Percentiles rank a stretch among this genome's conserved stretches.
phyloP scores from a whole-genome alignment of 202 grass and related monocot species.

The Zizania palustris region DNA sequence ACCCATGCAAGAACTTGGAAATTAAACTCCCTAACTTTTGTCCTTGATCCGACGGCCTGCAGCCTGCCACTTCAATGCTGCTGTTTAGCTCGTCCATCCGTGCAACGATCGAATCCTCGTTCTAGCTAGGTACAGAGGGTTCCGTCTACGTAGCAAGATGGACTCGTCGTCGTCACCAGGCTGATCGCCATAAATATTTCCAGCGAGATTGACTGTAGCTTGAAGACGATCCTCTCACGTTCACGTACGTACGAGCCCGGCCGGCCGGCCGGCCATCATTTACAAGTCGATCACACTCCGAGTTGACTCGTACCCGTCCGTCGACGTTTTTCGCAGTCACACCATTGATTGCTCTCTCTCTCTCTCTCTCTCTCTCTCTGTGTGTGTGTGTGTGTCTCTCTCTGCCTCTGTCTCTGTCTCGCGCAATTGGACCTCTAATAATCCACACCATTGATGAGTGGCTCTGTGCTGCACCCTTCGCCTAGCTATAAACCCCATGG shows the following conservation, averaged over 20 bases:
- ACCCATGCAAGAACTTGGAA: too few species aligned
- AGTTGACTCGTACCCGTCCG: slow-evolving; percentile 29
- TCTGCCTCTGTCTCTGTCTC: too few species aligned
- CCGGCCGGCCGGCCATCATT: background rate
- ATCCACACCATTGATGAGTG: slow-evolving; percentile 17
- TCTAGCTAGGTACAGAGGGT: slow-evolving; percentile 6
- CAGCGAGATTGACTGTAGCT: slow-evolving; percentile 15
- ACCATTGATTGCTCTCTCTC: background rate
- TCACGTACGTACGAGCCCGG: background rate
- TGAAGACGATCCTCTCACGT: slow-evolving; percentile 9
- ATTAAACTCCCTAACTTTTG: too few species aligned
- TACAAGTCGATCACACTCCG: slow-evolving; percentile 34
- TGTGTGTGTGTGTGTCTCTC: too few species aligned
- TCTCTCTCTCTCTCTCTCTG: too few species aligned
- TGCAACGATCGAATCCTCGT: slow-evolving; percentile 41
- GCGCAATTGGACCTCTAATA: background rate
- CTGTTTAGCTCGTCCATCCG: background rate
- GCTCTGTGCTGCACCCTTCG: slow-evolving; percentile 2
- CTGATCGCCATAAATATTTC: slow-evolving; percentile 42
- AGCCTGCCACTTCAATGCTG: background rate
- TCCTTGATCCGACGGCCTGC: slow-evolving; percentile 23
- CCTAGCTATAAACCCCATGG: slow-evolving; percentile 10
- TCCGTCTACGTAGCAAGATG: background rate
- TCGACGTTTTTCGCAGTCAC: background rate
- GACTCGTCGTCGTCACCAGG: slow-evolving; percentile 10